A percentile compares a stretch with the other conserved stretches of the same genome.
These are phyloP conservation scores for Allomyces macrogynus DNA, from an alignment of 192 early-diverging fungal species.

Conservation along the genomic window DNA sequence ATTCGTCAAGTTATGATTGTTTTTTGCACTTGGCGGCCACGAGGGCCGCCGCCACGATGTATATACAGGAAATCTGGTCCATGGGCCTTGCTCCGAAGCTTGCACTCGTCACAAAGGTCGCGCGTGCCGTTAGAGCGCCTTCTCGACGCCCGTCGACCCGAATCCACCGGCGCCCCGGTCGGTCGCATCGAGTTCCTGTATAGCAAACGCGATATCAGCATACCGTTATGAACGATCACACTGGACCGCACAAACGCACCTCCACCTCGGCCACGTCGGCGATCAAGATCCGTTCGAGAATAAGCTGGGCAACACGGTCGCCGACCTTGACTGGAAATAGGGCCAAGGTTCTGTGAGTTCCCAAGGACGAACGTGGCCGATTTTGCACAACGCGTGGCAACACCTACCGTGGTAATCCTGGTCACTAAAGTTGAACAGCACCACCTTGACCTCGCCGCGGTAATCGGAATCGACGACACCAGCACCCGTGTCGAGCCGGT, in stretches of 20 bases:
- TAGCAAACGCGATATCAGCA: not conserved
- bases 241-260: constrained; percentile 11
- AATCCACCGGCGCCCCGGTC: constrained; percentile 44
- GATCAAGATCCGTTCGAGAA: constrained; percentile 67
- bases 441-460: constrained; percentile 60
- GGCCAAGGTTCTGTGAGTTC: not conserved
- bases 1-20: not conserved
- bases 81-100: no score
- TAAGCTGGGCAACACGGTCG: constrained; percentile 88
- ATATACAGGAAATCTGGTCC: no score
- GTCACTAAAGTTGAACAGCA: constrained; percentile 75
- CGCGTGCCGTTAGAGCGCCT: no score
- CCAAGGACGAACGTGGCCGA: not conserved
- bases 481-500: constrained; percentile 70
- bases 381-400: not conserved
- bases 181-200: constrained; percentile 25
- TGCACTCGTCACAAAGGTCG: no score
- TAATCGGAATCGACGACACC: constrained; percentile 89
- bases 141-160: constrained; percentile 36
- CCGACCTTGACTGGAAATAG: constrained; percentile 49
- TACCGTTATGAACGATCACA: not conserved
- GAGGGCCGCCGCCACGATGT: no score
- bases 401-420: constrained; percentile 25
- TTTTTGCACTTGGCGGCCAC: no score
- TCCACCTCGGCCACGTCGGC: constrained; percentile 63